Conservation (phyloP, 768 basidiomycete genomes). For the Rhizopogon vulgaris region DNA sequence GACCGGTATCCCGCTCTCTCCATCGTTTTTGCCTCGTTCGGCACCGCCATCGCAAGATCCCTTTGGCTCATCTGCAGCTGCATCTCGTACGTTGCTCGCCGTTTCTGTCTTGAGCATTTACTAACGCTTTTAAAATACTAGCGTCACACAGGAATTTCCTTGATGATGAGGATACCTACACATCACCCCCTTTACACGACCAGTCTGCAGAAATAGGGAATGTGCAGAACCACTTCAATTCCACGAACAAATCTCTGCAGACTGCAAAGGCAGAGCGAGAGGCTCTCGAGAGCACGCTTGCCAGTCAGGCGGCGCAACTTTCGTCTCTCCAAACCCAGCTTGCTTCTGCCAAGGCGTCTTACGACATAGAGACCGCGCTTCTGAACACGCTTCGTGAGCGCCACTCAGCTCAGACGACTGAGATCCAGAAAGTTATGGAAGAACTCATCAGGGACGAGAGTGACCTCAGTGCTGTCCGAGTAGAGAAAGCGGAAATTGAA, state of each 20-base stretch:
- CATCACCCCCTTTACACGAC: slow-evolving; percentile 55
- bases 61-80: slow-evolving; percentile 35
- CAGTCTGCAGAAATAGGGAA: slow-evolving; percentile 86
- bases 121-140: slow-evolving; percentile 1
- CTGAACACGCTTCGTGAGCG: slow-evolving; percentile 66
- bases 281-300: slow-evolving; percentile 56
- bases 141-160: slow-evolving; percentile 49
- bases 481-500: slow-evolving; percentile 91
- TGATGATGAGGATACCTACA: slow-evolving; percentile 52
- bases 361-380: slow-evolving; percentile 76
- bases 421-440: slow-evolving; percentile 65
- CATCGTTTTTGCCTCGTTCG: slow-evolving; percentile 21
- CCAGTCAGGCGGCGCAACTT: slow-evolving; percentile 68
- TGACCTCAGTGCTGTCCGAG: slow-evolving; percentile 79
- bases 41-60: slow-evolving; percentile 36
- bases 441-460: slow-evolving; percentile 89
- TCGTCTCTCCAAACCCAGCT: slow-evolving; percentile 79
- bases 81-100: slow-evolving; percentile 15
- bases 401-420: slow-evolving; percentile 55
- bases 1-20: slow-evolving; percentile 27
- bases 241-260: slow-evolving; percentile 68
- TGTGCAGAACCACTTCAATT: slow-evolving; percentile 75
- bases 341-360: slow-evolving; percentile 74
- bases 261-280: slow-evolving; percentile 60
- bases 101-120: slow-evolving; percentile 4